These are phyloP conservation scores for Candida nitratophila DNA, from an alignment of 805 yeast species.

Conservation along the genomic window DNA sequence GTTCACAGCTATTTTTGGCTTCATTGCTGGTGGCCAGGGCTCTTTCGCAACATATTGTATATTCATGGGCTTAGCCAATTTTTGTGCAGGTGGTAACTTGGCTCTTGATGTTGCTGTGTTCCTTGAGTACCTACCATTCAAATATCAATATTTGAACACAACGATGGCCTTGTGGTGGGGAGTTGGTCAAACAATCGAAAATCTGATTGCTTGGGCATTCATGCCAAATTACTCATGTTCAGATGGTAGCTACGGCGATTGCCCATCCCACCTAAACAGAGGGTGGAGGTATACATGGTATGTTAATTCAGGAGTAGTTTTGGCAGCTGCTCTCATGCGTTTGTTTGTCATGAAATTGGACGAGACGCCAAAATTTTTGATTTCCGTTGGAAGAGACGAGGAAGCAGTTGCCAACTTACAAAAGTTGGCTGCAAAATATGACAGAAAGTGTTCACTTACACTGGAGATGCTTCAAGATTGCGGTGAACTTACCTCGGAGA, in stretches of 20 bases:
- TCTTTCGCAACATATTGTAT: slow-evolving; percentile 43
- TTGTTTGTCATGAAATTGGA: slow-evolving; percentile 36
- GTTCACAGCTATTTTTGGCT: slow-evolving; percentile 40
- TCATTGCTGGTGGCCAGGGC: slow-evolving; percentile 46
- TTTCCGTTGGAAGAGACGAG: slow-evolving; percentile 45
- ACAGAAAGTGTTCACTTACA: slow-evolving; percentile 33
- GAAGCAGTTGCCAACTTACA: slow-evolving; percentile 38
- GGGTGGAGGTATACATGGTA: slow-evolving; percentile 61
- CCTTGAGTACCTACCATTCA: slow-evolving; percentile 45
- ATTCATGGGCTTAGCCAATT: slow-evolving; percentile 36
- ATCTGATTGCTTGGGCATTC: slow-evolving; percentile 48
- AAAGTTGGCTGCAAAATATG: slow-evolving; percentile 39
- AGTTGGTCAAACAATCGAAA: slow-evolving; percentile 50
- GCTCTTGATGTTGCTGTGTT: slow-evolving; percentile 48
- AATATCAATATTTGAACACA: slow-evolving; percentile 44
- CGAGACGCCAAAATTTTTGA: slow-evolving; percentile 51
- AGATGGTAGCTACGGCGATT: slow-evolving; percentile 30
- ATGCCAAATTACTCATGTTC: slow-evolving; percentile 43
- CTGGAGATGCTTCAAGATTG: slow-evolving; percentile 37
- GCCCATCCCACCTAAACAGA: slow-evolving; percentile 39
- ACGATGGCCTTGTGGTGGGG: slow-evolving; percentile 58
- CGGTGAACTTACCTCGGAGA: slow-evolving; percentile 31
- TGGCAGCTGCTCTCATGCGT: slow-evolving; percentile 40
- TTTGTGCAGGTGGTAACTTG: slow-evolving; percentile 51
- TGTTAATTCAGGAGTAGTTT: slow-evolving; percentile 45